Base-by-base conservation (phyloP, 306 rosid genomes). In the Ormosia semicastrata region DNA sequence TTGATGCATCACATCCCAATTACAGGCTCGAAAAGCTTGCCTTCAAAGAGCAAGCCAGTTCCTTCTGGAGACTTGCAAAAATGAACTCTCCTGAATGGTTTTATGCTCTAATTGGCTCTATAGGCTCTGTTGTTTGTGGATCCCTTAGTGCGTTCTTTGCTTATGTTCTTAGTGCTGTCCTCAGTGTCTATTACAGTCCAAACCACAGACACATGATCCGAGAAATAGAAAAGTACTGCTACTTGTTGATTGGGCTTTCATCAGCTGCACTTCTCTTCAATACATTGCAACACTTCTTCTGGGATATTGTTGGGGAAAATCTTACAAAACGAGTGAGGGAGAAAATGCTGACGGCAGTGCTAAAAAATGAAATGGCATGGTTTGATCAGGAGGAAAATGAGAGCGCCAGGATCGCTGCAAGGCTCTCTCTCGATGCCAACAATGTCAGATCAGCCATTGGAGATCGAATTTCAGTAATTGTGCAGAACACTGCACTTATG, bases 71-170 rank as follows among this genome's bases (percentile, higher is more conserved):
- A 73, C 97, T 95, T 17, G 98, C 94, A 17, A 95, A 95, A 84
- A 93, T 95, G 99, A 95, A 95, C 89, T 95, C 99, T 60, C 99
- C 99, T 3, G 99, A 95, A 71, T 93, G 98, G 98, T 88, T 90
- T 29, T 95, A 87, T 72, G 99, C 99, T 80, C 77, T 93, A 53
- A 77, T 90, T 59, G 99, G 99, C 65, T 95, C 99, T 11, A 72
- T 93, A 41, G 99, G 99, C 8, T 95, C 99, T 75, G 80, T 95
- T 81, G 91, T 93, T 73, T 95, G 99, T 43, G 99, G 99, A 70
- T 95, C 95, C 30, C 91, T 95, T 40, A 95, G 99, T 76, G 99
- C 99, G 8, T 95, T 95, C 90, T 95, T 95, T 72, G 98, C 99
- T 12, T 95, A 95, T 83, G 99, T 95, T 88, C 91, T 95, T 4